Conservation (phyloP, 2,329 filamentous ascomycete genomes). For the Fusarium odoratissimum region DNA sequence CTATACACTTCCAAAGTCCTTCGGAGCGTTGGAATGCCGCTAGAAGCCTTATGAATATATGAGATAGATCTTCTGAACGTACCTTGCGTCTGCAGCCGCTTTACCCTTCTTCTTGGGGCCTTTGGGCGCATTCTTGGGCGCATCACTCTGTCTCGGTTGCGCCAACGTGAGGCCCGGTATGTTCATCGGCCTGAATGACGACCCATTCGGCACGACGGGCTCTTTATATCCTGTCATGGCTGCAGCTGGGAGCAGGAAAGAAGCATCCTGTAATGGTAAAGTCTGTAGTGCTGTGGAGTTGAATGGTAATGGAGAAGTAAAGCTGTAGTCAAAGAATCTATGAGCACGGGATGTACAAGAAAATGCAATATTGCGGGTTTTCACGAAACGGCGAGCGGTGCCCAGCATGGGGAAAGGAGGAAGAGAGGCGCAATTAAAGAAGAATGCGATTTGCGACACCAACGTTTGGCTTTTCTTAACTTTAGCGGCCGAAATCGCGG, state of each 20-base stretch:
- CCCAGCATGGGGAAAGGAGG: slow-evolving; percentile 17
- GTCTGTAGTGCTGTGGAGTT: not conserved
- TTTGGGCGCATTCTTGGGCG: slow-evolving; percentile 3
- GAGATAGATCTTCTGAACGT: not conserved
- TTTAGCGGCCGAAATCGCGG: slow-evolving; percentile 20
- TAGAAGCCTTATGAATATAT: not conserved
- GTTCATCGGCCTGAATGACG: not conserved
- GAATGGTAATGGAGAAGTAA: not conserved
- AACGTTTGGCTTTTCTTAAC: slow-evolving; percentile 5
- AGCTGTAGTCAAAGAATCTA: not conserved
- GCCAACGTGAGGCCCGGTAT: slow-evolving; percentile 37
- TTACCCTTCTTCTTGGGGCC: not conserved
- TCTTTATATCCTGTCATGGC: slow-evolving; percentile 25
- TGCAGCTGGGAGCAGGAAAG: slow-evolving; percentile 2
- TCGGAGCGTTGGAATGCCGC: not conserved
- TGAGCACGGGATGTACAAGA: not conserved
- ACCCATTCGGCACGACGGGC: not conserved
- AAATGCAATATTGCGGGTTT: not conserved
- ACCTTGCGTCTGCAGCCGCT: not conserved
- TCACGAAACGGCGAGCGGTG: not conserved
- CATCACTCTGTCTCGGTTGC: not conserved
- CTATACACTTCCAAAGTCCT: not conserved
- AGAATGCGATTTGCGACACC: slow-evolving; percentile 7
- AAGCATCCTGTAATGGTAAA: slow-evolving; percentile 21
- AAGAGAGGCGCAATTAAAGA: not conserved